Evolutionary conservation across 768 basidiomycete genomes (phyloP).

Genomic region (Kwoniella dejecticola): DNA sequence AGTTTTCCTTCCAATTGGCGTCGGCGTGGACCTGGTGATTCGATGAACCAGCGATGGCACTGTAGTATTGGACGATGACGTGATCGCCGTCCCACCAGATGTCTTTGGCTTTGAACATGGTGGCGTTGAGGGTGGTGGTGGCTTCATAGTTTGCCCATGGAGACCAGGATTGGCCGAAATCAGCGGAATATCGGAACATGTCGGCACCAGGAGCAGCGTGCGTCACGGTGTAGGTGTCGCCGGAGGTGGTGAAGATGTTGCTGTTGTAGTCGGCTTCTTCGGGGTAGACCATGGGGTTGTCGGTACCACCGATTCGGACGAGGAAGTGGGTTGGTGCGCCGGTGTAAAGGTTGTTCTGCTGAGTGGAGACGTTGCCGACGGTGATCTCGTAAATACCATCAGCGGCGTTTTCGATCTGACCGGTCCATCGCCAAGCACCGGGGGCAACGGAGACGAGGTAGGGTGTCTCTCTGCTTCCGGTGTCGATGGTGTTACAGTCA

Average conservation of each 20-base stretch:
- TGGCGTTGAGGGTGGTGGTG: slow-evolving; percentile 62
- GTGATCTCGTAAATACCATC: slow-evolving; percentile 80
- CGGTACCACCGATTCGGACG: slow-evolving; percentile 71
- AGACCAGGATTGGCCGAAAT: slow-evolving; percentile 84
- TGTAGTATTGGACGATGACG: slow-evolving; percentile 91
- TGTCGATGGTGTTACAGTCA: slow-evolving; percentile 57
- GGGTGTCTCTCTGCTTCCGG: slow-evolving; percentile 56
- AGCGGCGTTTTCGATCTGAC: slow-evolving; percentile 70
- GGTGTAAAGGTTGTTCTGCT: slow-evolving; percentile 63
- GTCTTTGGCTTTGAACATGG: slow-evolving; percentile 60
- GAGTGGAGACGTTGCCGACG: slow-evolving; percentile 63
- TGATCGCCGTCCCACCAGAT: slow-evolving; percentile 81
- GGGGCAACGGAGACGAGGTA: slow-evolving; percentile 62
- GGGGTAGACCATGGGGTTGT: slow-evolving; percentile 87
- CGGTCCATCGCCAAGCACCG: slow-evolving; percentile 73
- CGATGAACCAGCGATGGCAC: slow-evolving; percentile 65
- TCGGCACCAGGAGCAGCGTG: slow-evolving; percentile 87
- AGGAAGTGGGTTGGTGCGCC: slow-evolving; percentile 74
- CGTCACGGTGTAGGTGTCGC: slow-evolving; percentile 71
- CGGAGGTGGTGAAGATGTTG: slow-evolving; percentile 58
- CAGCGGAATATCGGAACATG: slow-evolving; percentile 78
- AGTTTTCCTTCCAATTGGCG: slow-evolving; percentile 61
- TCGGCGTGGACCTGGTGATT: slow-evolving; percentile 78
- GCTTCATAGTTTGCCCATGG: slow-evolving; percentile 78
- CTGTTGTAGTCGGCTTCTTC: slow-evolving; percentile 71